Base-by-base conservation (phyloP, 805 yeast genomes). In the Cyberlindnera sargentensis region DNA sequence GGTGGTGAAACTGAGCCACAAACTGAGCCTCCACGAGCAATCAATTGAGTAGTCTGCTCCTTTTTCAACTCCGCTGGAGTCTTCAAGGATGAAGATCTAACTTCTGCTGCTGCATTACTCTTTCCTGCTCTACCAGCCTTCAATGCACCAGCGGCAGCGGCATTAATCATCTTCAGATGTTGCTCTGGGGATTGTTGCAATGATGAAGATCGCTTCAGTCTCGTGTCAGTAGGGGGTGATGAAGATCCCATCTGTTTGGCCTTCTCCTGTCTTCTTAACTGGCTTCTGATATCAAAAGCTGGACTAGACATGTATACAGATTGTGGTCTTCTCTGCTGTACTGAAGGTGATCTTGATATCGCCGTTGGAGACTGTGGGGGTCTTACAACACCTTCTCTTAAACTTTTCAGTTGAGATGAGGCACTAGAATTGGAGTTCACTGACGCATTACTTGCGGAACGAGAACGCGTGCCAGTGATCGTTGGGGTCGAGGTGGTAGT, bases 241-340 rank as follows among this genome's bases (percentile, higher is more conserved):
- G 36, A 29, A 8, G 47, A 39, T 9, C 45, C 46, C 3, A 50
- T 49, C 7, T 41, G 33, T 27, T 47, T 49, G 1, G 50, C 45
- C 36, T 37, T 44, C 35, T 51, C 57, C 37, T 56, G 60, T 44
- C 60, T 47, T 40, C 54, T 47, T 41, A 56, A 7, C 28, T 57
- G 53, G 5, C 58, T 45, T 47, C 61, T 47, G 31, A 57, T 56
- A 41, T 57, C 61, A 46, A 57, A 57, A 2, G 61, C 60, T 2
- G 58, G 53, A 35, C 48, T 51, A 5, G 58, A 53, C 40, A 50
- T 47, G 33, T 51, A 46, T 2, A 51, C 39, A 2, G 57, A 52
- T 4, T 47, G 44, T n/a, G 60, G 57, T 37, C 58, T 48, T 39
- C 53, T 41, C 2, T 29, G 37, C 34, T 51, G 47, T 1, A 49